Evolutionary conservation across 2,329 filamentous ascomycete genomes (phyloP).

Genomic region (Calcarisporium arbuscula): DNA sequence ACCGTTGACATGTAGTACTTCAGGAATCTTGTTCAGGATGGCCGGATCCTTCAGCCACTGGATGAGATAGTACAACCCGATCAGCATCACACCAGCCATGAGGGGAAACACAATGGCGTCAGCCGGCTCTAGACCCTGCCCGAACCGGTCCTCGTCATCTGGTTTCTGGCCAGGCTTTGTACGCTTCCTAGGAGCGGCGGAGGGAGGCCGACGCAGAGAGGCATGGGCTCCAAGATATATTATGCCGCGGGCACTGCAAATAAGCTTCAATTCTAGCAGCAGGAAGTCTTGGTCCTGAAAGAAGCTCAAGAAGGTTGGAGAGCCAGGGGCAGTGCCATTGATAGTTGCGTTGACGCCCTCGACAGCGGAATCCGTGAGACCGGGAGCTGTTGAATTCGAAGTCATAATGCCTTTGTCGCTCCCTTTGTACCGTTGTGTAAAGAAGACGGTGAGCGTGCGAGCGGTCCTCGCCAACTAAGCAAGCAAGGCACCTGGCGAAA

Average conservation of each 20-base stretch:
- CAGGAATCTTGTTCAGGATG: conserved; percentile 74
- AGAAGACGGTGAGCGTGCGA: no score
- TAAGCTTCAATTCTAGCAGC: conserved; percentile 39
- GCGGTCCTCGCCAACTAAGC: no score
- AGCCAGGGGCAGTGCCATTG: conserved; percentile 12
- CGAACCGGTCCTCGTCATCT: conserved; percentile 43
- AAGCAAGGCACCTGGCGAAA: no score
- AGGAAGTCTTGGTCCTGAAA: conserved; percentile 34
- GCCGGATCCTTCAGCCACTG: conserved; percentile 80
- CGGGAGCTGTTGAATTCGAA: conserved; percentile 15
- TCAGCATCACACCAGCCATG: conserved; percentile 64
- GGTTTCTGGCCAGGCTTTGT: conserved; percentile 34
- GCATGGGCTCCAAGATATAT: conserved; percentile 82
- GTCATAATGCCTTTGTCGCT: conserved; percentile 14
- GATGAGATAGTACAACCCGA: conserved; percentile 78
- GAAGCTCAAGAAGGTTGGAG: conserved; percentile 20
- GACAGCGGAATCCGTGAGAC: conserved; percentile 13
- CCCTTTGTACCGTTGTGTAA: no score
- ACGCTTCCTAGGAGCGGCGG: conserved; percentile 57
- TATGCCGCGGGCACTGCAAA: conserved; percentile 66
- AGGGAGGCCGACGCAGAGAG: conserved; percentile 76
- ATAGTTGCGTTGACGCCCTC: conserved; percentile 24
- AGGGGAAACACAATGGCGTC: conserved; percentile 85
- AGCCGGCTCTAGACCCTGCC: conserved; percentile 51
- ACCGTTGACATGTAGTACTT: conserved; percentile 75